A percentile compares a stretch with the other conserved stretches of the same genome.
Evolutionary conservation across 2,329 filamentous ascomycete genomes (phyloP).

Genomic region (Fusarium agapanthi): DNA sequence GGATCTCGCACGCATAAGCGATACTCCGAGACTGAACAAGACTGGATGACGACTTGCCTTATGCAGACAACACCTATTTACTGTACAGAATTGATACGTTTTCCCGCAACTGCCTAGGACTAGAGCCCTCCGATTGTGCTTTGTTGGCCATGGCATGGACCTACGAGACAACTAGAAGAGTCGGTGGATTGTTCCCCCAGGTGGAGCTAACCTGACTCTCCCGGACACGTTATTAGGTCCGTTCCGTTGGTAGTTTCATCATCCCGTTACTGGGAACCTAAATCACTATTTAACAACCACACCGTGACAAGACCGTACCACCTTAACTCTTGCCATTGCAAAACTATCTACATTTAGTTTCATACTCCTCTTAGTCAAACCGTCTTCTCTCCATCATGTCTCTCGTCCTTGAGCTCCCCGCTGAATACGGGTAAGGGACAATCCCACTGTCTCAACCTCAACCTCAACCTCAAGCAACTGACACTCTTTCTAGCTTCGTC

Average conservation of each 20-base stretch:
- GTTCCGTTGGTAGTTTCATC: constrained; percentile 27
- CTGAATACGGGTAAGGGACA: constrained; percentile 59
- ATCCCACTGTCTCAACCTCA: not conserved
- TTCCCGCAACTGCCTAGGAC: not conserved
- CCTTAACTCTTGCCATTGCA: not conserved
- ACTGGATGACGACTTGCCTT: not conserved
- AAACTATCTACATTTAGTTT: not conserved
- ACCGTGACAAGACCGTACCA: constrained; percentile 2
- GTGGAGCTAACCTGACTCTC: constrained; percentile 23
- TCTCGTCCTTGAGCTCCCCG: constrained; percentile 54
- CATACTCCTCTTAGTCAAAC: not conserved
- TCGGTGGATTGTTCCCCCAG: constrained; percentile 5
- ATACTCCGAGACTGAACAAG: not conserved
- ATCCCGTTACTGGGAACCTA: not conserved
- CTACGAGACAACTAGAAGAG: not conserved
- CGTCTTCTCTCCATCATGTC: constrained; percentile 49
- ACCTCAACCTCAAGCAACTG: not conserved
- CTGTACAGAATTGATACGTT: not conserved
- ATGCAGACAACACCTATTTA: not conserved
- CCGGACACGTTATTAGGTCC: constrained; percentile 7
- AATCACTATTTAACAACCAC: constrained; percentile 26
- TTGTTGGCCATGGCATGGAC: not conserved
- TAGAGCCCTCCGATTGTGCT: not conserved
- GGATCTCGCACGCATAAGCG: constrained; percentile 4
- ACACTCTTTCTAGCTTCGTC: constrained; percentile 62